phyloP scores from a whole-genome alignment of 257 asterid species.

The Leptodermis oblonga region DNA sequence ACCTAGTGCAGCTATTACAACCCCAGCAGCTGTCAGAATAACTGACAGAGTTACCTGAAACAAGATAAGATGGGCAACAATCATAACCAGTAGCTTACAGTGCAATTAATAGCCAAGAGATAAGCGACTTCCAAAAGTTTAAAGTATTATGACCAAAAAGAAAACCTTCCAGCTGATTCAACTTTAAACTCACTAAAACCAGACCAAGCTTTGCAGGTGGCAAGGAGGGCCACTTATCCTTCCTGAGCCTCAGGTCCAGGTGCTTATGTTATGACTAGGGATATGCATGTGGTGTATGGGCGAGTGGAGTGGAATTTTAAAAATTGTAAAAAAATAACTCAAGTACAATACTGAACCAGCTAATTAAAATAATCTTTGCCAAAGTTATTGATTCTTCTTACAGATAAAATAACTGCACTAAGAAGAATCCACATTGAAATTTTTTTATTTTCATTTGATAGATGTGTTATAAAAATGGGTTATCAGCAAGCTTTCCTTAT shows the following conservation, averaged over 20 bases:
- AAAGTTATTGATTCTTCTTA: neutral
- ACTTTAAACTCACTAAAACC: neutral
- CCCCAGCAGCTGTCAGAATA: constrained; percentile 85
- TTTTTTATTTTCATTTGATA: neutral
- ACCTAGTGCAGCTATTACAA: constrained; percentile 89
- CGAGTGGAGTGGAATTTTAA: neutral
- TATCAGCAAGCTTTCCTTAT: neutral
- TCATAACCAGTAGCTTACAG: neutral
- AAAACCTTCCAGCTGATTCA: neutral
- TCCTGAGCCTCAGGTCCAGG: neutral
- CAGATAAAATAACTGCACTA: neutral
- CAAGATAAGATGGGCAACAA: constrained; percentile 3
- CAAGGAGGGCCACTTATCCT: neutral
- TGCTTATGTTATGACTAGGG: neutral
- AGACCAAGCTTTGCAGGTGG: neutral
- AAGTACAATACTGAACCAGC: neutral
- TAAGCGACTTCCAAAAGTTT: neutral
- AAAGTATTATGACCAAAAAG: neutral
- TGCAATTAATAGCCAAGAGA: neutral
- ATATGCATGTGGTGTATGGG: neutral
- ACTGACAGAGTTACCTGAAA: constrained; percentile 89
- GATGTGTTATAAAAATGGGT: neutral
- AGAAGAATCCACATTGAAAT: neutral
- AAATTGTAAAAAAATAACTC: neutral
- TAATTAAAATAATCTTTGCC: neutral